phyloP scores from a whole-genome alignment of 176 grass and related monocot species.

The Paspalum notatum region DNA sequence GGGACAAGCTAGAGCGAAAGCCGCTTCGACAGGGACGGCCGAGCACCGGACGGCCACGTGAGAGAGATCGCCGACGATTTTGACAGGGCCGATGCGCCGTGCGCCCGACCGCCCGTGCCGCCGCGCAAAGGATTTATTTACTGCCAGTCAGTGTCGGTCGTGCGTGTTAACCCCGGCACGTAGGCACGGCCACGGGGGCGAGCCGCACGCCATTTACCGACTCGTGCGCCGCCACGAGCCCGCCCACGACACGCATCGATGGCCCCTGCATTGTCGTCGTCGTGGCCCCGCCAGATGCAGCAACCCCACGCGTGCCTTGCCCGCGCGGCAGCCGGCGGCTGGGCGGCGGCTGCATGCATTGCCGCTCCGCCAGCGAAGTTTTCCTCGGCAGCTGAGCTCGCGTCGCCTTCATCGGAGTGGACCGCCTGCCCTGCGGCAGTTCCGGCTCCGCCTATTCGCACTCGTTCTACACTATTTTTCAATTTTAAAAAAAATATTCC shows the following conservation, averaged over 20 bases:
- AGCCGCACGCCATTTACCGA: neutral
- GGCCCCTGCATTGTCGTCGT: neutral
- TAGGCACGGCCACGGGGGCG: neutral
- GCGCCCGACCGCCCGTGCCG: too few relatives aligned
- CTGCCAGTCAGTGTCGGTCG: neutral
- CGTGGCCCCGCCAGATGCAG: neutral
- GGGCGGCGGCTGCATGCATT: neutral
- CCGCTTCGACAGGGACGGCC: neutral
- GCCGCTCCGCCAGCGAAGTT: neutral
- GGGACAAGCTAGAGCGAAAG: neutral
- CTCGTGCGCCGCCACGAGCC: neutral
- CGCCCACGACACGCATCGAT: neutral
- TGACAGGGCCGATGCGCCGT: neutral
- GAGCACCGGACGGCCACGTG: neutral
- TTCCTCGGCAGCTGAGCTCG: neutral
- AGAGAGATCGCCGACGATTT: neutral
- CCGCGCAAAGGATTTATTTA: neutral
- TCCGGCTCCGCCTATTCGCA: too few relatives aligned
- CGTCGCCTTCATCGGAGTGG: neutral
- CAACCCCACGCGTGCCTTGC: neutral
- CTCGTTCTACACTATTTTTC: too few relatives aligned
- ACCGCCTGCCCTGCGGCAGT: too few relatives aligned
- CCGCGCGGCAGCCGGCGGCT: neutral
- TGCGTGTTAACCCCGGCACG: constrained; percentile 2
- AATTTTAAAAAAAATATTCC: too few relatives aligned